Base-by-base conservation (phyloP, 768 basidiomycete genomes). In the Suillus alpinus region DNA sequence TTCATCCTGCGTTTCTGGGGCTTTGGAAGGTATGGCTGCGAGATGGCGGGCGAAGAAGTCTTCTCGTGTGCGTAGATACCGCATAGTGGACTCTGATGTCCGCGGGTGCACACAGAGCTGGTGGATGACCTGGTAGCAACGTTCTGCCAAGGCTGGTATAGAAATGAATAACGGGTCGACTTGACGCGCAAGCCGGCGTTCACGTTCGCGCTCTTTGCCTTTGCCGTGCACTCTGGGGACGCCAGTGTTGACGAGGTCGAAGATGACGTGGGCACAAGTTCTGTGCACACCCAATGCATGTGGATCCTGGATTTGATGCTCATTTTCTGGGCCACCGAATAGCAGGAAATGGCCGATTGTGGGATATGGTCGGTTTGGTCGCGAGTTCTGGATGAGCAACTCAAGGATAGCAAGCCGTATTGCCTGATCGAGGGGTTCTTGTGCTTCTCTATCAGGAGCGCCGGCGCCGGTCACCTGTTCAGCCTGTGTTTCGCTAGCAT, bases 1-100 rank as follows among this genome's bases (percentile, higher is more conserved):
- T 6, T 83, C 81, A 40, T 78, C 77, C 0, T 77, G 60, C 7
- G 77, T 76, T 31, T 80, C 72, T 0, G 91, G 87, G 0, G 83
- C 81, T 60, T 81, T 79, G 31, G 87, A 83, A 1, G 94, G 91
- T 32, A 95, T 80, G 12, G 80, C 84, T 6, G 86, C 82, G n/a
- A 96, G 81, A 68, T 97, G 95, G 2, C 91, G 83, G 3, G 86
- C 85, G 68, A 95, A 94, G 77, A 95, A 98, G 68, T 95, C 88
- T 71, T 96, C 91, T 9, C 88, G 81, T 2, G 91, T 92, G 39
- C 92, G 87, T 37, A 97, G 81, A 69, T 96, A 97, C 0, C 93
- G 86, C 75, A 91, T 88, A 5, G 86, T 87, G 59, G 87, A 86
- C 39, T 88, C 86, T 0, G 91, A 91, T 0, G 95, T 96, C 43